phyloP scores from a whole-genome alignment of 768 basidiomycete species.

The Hydnomerulius pinastri region DNA sequence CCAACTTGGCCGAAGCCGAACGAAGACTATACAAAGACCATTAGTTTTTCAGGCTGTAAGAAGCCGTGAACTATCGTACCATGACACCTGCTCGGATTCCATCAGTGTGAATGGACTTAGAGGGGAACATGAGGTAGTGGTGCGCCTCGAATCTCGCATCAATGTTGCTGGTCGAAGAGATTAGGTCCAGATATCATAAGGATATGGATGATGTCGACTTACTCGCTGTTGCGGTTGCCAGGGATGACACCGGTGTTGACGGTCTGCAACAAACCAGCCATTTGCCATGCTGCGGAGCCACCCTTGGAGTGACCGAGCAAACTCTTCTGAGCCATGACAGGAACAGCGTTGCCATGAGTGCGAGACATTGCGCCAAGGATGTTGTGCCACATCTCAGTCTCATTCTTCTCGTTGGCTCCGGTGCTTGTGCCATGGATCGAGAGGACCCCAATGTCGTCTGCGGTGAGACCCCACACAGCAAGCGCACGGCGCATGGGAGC shows the following conservation, averaged over 20 bases:
- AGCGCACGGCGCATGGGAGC: slow-evolving; percentile 93
- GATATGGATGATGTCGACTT: slow-evolving; percentile 40
- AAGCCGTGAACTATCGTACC: slow-evolving; percentile 46
- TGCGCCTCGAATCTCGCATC: slow-evolving; percentile 91
- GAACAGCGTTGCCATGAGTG: slow-evolving; percentile 94
- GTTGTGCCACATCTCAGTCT: slow-evolving; percentile 95
- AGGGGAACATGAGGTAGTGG: slow-evolving; percentile 94
- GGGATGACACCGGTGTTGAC: slow-evolving; percentile 86
- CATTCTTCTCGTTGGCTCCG: slow-evolving; percentile 93
- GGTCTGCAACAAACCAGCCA: slow-evolving; percentile 88
- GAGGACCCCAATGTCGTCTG: slow-evolving; percentile 89
- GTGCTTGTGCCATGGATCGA: slow-evolving; percentile 92
- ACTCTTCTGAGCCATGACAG: slow-evolving; percentile 97
- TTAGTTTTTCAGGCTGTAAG: neutral
- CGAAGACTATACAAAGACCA: slow-evolving; percentile 61
- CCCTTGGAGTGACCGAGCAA: slow-evolving; percentile 98
- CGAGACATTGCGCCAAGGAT: slow-evolving; percentile 88
- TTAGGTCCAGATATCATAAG: slow-evolving; percentile 1
- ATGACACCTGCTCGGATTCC: slow-evolving; percentile 86
- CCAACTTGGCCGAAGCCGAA: slow-evolving; percentile 99
- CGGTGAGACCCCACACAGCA: slow-evolving; percentile 94
- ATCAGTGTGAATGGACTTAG: slow-evolving; percentile 93
- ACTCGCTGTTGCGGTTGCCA: slow-evolving; percentile 96
- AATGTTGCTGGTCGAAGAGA: slow-evolving; percentile 64
- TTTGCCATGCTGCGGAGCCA: slow-evolving; percentile 98